Evolutionary conservation across 495 filamentous ascomycete genomes (phyloP), one percentile per base, ranked within the genome.

Genomic region (Bombardia bombarda): DNA sequence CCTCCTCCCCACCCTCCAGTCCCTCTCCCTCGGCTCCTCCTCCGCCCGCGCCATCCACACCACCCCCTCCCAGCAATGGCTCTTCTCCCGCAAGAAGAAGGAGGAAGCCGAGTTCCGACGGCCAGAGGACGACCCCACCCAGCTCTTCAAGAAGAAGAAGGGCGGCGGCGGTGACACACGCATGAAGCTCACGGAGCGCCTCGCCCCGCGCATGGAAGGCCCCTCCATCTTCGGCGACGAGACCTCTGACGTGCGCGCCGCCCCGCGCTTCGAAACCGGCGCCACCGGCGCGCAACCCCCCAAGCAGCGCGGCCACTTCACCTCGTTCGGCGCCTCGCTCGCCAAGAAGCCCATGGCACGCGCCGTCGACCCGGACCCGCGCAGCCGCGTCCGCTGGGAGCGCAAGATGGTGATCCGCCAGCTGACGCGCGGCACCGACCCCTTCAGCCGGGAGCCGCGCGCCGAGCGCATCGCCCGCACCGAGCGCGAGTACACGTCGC

Each of bases 351-450:
- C 69, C 51, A 72, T 82, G 63, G 69, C 70, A 38, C 55, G 69
- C 20, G 78, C 69, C 10, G 60, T 84, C 38, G 80, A 92, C 61
- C 89, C 89, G 13, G 73, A 81, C 47, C 86, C 87, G 12, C 53
- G 63, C 21, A 63, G 63, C 17, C 73, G 86, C 40, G 62, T 70
- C 17, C 74, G 80, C n/a, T 93, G 82, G 84, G 75, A 88, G 62
- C 75, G 81, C 49, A 90, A 83, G 67, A 86, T 86, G 77, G 73
- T 89, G 8, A 80, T 87, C 43, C 79, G 82, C 34, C 72, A 78
- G 49, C 66, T 95, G 39, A 74, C 72, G 7, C 33, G 41, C 3
- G 52, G 53, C 12, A 54, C 55, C 10, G 25, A 60, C 54, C 69
- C 74, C 10, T 70, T 82, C 23, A 84, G 84, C n/a, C 71, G 80